Conservation (phyloP, 148 eudicot species). For the Tetragonia tetragonoides region DNA sequence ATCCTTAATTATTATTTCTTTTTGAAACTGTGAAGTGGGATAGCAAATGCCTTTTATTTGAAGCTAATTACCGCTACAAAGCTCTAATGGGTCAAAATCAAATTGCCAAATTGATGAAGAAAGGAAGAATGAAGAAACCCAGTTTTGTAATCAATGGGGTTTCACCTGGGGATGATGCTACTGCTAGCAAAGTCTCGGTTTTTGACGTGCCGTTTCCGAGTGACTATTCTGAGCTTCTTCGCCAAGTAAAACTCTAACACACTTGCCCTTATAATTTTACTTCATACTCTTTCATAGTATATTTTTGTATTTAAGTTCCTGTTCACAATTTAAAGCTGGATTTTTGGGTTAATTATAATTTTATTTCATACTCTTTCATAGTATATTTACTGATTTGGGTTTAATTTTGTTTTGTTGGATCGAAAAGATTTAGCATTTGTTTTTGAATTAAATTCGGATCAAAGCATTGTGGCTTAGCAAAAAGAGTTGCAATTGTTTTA, state of each 20-base stretch:
- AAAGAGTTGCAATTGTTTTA: too few species aligned
- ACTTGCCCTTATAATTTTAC: neutral
- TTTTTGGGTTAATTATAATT: too few species aligned
- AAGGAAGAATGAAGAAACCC: neutral
- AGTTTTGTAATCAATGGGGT: neutral
- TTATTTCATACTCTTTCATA: too few species aligned
- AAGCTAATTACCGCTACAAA: neutral
- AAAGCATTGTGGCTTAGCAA: too few species aligned
- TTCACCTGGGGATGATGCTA: neutral
- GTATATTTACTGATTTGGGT: too few species aligned
- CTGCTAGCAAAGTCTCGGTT: constrained; percentile 20
- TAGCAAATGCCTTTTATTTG: neutral
- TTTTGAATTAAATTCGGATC: too few species aligned
- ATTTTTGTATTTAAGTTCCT: too few species aligned
- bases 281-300: neutral
- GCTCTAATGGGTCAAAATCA: neutral
- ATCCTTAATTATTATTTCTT: neutral
- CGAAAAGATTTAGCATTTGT: too few species aligned
- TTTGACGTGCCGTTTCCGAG: constrained; percentile 56
- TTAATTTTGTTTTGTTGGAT: too few species aligned
- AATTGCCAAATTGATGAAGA: neutral
- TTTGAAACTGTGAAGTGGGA: constrained; percentile 4
- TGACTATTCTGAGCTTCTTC: constrained; percentile 56
- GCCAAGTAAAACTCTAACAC: constrained; percentile 40
- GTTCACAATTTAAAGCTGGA: too few species aligned